Conservation (phyloP, 805 yeast species). For the Yarrowia deformans region DNA sequence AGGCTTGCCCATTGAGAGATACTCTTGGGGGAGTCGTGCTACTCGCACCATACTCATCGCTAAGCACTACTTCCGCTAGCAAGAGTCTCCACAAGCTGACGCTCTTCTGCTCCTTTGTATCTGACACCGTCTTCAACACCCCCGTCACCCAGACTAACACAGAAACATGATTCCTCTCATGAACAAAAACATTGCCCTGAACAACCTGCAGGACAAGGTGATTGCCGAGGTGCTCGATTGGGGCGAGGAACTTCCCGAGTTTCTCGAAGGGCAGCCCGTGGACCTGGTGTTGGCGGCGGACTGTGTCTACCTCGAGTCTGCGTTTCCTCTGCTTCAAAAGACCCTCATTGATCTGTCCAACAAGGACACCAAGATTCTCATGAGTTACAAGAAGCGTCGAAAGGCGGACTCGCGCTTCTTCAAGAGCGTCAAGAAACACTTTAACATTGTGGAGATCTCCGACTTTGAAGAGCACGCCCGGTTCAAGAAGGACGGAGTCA, state of each 20-base stretch:
- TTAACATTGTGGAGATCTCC: slow-evolving; percentile 19
- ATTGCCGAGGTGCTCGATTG: slow-evolving; percentile 57
- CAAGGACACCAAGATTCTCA: slow-evolving; percentile 55
- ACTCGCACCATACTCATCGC: too few relatives aligned
- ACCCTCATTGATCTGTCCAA: slow-evolving; percentile 57
- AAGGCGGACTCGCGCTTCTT: slow-evolving; percentile 55
- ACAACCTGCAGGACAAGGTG: slow-evolving; percentile 52
- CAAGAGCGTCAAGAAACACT: slow-evolving; percentile 44
- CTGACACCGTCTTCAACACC: too few relatives aligned
- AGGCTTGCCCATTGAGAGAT: too few relatives aligned
- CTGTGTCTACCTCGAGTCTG: slow-evolving; percentile 63
- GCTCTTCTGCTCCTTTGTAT: too few relatives aligned
- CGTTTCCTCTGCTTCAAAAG: slow-evolving; percentile 60
- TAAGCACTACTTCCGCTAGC: too few relatives aligned
- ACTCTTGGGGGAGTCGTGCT: too few relatives aligned
- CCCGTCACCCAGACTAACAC: background rate
- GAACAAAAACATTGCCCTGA: slow-evolving; percentile 56
- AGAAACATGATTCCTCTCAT: slow-evolving; percentile 57
- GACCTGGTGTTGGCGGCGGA: slow-evolving; percentile 66
- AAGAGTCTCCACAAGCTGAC: too few relatives aligned
- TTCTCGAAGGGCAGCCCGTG: slow-evolving; percentile 48
- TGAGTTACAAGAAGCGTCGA: slow-evolving; percentile 64
- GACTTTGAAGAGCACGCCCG: slow-evolving; percentile 34
- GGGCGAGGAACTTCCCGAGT: slow-evolving; percentile 55
- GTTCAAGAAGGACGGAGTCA: slow-evolving; percentile 29